A percentile compares a stretch with the other conserved stretches of the same genome.
phyloP scores from a whole-genome alignment of 2,329 filamentous ascomycete species.

The Hymenoscyphus infarciens region DNA sequence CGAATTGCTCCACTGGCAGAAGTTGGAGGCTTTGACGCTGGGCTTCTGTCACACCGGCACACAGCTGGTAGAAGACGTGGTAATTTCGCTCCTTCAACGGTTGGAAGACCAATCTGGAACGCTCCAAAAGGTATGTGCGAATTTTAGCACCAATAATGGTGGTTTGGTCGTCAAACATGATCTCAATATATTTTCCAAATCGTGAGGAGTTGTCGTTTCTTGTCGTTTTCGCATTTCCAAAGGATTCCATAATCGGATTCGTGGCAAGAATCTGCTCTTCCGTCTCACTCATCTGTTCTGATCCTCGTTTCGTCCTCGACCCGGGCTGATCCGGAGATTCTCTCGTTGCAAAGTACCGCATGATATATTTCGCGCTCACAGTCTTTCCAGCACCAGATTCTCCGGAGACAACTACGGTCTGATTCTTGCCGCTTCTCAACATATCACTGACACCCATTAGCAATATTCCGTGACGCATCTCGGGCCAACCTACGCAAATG shows the following conservation, averaged over 20 bases:
- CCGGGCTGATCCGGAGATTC: conserved; percentile 87
- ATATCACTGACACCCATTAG: conserved; percentile 71
- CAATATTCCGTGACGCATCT: conserved; percentile 8
- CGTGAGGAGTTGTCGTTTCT: conserved; percentile 98
- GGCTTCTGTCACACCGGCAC: conserved; percentile 83
- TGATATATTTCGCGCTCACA: conserved; percentile 99
- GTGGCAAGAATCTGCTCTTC: conserved; percentile 98
- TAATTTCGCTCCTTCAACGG: conserved; percentile 97
- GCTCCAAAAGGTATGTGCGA: conserved; percentile 89
- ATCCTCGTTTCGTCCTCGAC: conserved; percentile 69
- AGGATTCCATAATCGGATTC: conserved; percentile 99
- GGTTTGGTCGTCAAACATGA: conserved; percentile 94
- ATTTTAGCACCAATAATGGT: conserved; percentile 99
- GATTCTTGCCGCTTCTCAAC: conserved; percentile 91
- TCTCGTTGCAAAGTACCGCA: conserved; percentile 98
- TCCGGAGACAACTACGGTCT: conserved; percentile 98
- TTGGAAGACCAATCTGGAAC: conserved; percentile 94
- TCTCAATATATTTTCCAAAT: conserved; percentile 99
- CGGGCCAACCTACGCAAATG: conserved; percentile 72
- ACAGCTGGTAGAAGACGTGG: conserved; percentile 97
- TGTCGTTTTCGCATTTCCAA: conserved; percentile 99
- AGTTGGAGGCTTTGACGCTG: conserved; percentile 78
- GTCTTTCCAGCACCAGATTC: conserved; percentile 99
- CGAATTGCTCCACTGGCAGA: conserved; percentile 82
- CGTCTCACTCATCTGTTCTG: conserved; percentile 88